These are phyloP conservation scores for Triangularia setosa DNA, from an alignment of 2,329 filamentous ascomycete genomes.

Conservation along the genomic window DNA sequence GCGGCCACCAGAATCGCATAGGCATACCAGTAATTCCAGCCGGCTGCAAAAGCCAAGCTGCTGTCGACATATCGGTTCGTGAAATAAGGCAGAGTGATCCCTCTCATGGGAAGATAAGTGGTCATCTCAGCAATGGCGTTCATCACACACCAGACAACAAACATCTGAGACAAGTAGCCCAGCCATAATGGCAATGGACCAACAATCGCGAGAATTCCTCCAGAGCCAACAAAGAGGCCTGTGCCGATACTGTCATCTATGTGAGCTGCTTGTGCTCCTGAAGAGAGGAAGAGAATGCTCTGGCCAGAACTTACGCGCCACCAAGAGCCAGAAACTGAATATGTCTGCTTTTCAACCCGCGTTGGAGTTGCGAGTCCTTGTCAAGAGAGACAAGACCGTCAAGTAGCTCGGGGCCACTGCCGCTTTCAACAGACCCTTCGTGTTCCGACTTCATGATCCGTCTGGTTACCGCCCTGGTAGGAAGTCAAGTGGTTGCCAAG, in stretches of 20 bases:
- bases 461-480: background rate
- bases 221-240: slow-evolving; percentile 29
- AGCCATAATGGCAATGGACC: slow-evolving; percentile 67
- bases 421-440: slow-evolving; percentile 9
- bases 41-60: slow-evolving; percentile 53
- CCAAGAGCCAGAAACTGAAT: slow-evolving; percentile 59
- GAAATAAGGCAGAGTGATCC: slow-evolving; percentile 55
- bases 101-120: slow-evolving; percentile 51
- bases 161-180: slow-evolving; percentile 58
- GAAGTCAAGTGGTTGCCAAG: background rate
- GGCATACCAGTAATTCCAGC: slow-evolving; percentile 62
- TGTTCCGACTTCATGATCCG: slow-evolving; percentile 16
- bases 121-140: slow-evolving; percentile 54
- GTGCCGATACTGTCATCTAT: slow-evolving; percentile 26
- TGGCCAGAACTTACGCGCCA: slow-evolving; percentile 31
- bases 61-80: slow-evolving; percentile 53
- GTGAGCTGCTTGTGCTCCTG: background rate
- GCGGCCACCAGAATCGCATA: slow-evolving; percentile 56
- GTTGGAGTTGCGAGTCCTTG: slow-evolving; percentile 40
- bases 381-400: slow-evolving; percentile 23
- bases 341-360: slow-evolving; percentile 57
- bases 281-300: background rate
- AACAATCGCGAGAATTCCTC: slow-evolving; percentile 29
- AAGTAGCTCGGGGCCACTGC: slow-evolving; percentile 12
- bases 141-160: slow-evolving; percentile 52